Conservation (phyloP, 345 rosid species). For the Diplotaxis tenuifolia region DNA sequence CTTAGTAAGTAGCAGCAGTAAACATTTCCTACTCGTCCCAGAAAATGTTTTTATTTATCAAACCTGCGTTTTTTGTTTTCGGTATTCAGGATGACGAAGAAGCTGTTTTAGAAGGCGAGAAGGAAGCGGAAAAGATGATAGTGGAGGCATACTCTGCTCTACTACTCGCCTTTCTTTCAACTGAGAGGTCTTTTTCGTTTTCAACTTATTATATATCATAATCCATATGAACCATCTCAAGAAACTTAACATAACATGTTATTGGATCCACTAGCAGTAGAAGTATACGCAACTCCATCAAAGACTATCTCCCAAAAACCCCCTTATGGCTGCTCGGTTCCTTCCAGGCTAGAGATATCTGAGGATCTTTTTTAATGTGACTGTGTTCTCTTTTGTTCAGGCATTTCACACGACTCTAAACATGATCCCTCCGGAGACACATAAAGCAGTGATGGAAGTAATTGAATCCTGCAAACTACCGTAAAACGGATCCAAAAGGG, state of each 20-base stretch:
- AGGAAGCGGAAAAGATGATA: conserved; percentile 98
- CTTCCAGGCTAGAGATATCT: conserved; percentile 1
- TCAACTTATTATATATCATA: background rate
- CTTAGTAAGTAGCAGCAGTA: conserved; percentile 56
- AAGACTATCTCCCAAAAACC: conserved; percentile 66
- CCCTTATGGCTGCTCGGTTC: conserved; percentile 5
- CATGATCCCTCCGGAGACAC: conserved; percentile 95
- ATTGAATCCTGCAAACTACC: conserved; percentile 80
- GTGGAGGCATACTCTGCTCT: conserved; percentile 96
- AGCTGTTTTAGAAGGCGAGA: conserved; percentile 81
- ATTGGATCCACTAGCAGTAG: conserved; percentile 50
- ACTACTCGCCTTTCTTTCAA: conserved; percentile 94
- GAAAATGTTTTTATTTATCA: background rate
- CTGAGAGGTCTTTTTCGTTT: conserved; percentile 61
- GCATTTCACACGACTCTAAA: conserved; percentile 84
- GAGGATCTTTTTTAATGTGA: conserved; percentile 2
- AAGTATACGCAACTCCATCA: conserved; percentile 70
- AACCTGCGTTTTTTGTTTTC: background rate
- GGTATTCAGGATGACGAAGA: conserved; percentile 64
- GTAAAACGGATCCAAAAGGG: conserved; percentile 24
- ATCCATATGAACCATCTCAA: conserved; percentile 8
- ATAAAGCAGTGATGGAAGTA: conserved; percentile 85
- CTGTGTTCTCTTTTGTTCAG: conserved; percentile 39
- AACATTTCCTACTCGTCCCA: conserved; percentile 14
- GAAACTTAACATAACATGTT: conserved; percentile 14